Evolutionary conservation across 2,329 filamentous ascomycete genomes (phyloP), one percentile per base, ranked within the genome.

Genomic region (Davidsoniella neocaledoniae): DNA sequence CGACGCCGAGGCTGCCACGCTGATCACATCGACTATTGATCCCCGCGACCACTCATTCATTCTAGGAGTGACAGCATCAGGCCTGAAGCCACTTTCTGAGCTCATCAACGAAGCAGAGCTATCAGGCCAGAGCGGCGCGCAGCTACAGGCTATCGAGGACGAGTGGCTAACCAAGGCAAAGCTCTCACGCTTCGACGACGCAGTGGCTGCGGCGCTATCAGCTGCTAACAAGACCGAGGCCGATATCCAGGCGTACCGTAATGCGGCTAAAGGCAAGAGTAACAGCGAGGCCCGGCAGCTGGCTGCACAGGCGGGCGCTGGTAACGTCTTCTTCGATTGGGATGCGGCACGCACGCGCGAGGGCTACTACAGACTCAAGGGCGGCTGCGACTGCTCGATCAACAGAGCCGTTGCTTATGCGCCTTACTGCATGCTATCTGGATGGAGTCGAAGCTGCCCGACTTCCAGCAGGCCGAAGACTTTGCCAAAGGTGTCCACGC

Each of bases 391-490:
- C 65, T 94, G 85, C 64, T 87, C 88, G 53, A 71, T 96, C 63
- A 93, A 91, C 73, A 79, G 90, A 44, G 90, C 88, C 33, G 69
- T 94, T 52, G 86, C 90, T 5, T 96, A 93, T 62, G 90, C 86
- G 0, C 90, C 91, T 2, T 94, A 93, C 68, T 83, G 83, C 55
- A 96, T 61, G 79, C 93, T 64, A 94, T 98, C 66, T 98, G 91
- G 91, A 98, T 98, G 91, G 91, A 98, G 76, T 90, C 83, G 70
- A 95, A 94, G 70, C 73, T 94, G 57, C 91, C 91, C 43, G 90
- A 96, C 64, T 96, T 73, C 64, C 73, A 74, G 46, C 91, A 96
- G 70, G 91, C 91, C 21, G 77, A 86, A 70, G 83, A 95, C 62
- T 98, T 98, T 59, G 88, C 91, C 29, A 74, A 84, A 41, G 90